Evolutionary conservation across 2,329 filamentous ascomycete species (phyloP).

Genomic region (Hypocreales sp.): DNA sequence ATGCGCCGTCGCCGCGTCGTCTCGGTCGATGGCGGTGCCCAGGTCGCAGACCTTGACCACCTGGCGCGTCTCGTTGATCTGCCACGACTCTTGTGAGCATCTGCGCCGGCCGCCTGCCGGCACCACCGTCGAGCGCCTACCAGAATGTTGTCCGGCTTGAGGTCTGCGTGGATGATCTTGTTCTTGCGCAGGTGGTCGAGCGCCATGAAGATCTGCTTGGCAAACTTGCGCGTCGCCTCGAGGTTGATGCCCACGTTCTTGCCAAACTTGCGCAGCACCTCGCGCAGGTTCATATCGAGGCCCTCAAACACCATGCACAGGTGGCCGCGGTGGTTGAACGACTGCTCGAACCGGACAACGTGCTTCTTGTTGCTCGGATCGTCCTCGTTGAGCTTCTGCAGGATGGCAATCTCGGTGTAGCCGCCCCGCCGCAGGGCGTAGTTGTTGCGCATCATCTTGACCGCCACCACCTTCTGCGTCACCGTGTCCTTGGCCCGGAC

Average conservation of each 20-base stretch:
- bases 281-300: slow-evolving; percentile 79
- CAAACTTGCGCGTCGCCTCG: slow-evolving; percentile 72
- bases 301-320: slow-evolving; percentile 96
- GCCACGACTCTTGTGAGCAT: not conserved
- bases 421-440: slow-evolving; percentile 84
- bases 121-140: slow-evolving; percentile 31
- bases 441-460: slow-evolving; percentile 97
- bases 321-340: slow-evolving; percentile 90
- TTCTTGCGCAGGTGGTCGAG: slow-evolving; percentile 79
- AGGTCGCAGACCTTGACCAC: slow-evolving; percentile 90
- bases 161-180: slow-evolving; percentile 85
- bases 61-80: slow-evolving; percentile 69
- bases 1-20: slow-evolving; percentile 53
- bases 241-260: slow-evolving; percentile 88
- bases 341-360: slow-evolving; percentile 71
- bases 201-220: slow-evolving; percentile 86
- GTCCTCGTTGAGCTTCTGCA: slow-evolving; percentile 71
- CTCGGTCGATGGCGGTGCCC: slow-evolving; percentile 84
- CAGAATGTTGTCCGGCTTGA: slow-evolving; percentile 96
- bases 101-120: too few species aligned
- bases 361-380: slow-evolving; percentile 87
- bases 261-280: slow-evolving; percentile 90
- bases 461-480: slow-evolving; percentile 65
- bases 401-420: slow-evolving; percentile 84
- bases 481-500: slow-evolving; percentile 70